These are phyloP conservation scores for Candida nitratophila DNA, from an alignment of 805 yeast genomes.

Conservation along the genomic window DNA sequence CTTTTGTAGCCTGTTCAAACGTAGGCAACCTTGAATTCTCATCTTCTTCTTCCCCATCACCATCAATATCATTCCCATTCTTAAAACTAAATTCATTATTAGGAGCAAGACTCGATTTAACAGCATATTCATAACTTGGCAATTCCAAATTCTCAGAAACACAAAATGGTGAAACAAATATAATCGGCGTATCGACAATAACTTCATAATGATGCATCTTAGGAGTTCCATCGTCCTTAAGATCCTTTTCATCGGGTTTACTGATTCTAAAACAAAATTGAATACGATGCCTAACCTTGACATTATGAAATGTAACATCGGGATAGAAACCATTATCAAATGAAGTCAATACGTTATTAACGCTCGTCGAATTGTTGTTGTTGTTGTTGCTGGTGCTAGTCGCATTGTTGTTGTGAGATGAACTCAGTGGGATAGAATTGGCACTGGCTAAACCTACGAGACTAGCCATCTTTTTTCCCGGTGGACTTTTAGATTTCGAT, in stretches of 20 bases:
- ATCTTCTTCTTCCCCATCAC: conserved; percentile 7
- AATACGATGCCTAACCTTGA: conserved; percentile 58
- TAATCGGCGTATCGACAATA: conserved; percentile 70
- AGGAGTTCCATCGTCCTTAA: conserved; percentile 21
- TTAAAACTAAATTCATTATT: conserved; percentile 8
- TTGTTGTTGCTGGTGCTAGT: neutral
- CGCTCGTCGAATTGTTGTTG: no score
- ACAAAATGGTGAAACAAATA: conserved; percentile 38
- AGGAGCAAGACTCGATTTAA: conserved; percentile 5
- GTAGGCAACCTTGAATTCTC: conserved; percentile 37
- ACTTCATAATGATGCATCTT: conserved; percentile 73
- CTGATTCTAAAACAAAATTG: conserved; percentile 67
- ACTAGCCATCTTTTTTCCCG: neutral
- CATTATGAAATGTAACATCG: conserved; percentile 56
- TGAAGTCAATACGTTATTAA: neutral
- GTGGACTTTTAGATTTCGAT: conserved; percentile 6
- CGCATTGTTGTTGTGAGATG: neutral
- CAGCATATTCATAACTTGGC: conserved; percentile 32
- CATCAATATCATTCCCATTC: conserved; percentile 6
- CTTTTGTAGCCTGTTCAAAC: conserved; percentile 57
- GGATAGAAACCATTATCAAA: conserved; percentile 38
- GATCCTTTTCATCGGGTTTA: conserved; percentile 43
- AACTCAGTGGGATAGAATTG: neutral
- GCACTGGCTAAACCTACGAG: neutral
- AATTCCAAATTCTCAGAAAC: conserved; percentile 26